Percentiles rank a stretch among this genome's conserved stretches.
phyloP scores from a whole-genome alignment of 352 stramenopile species.

The Phytopythium sindhum region DNA sequence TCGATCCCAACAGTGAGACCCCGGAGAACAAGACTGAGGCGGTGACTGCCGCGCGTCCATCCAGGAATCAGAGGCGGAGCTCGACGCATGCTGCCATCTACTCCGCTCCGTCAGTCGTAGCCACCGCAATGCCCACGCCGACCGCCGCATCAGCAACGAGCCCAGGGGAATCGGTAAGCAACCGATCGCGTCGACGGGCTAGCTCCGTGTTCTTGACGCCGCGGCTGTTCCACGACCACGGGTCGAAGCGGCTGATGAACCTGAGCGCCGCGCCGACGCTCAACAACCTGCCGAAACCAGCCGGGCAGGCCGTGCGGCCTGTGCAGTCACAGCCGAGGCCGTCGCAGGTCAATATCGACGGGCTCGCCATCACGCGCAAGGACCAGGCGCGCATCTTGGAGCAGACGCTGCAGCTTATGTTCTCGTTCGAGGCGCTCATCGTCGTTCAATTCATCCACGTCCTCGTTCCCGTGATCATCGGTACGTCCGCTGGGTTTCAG shows the following conservation, averaged over 20 bases:
- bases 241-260: conserved; percentile 21
- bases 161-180: not conserved
- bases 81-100: not conserved
- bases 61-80: not conserved
- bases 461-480: conserved; percentile 23
- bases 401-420: conserved; percentile 29
- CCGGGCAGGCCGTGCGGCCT: not conserved
- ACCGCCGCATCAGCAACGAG: not conserved
- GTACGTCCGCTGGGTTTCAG: conserved; percentile 20
- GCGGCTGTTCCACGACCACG: conserved; percentile 14
- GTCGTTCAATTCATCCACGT: conserved; percentile 34
- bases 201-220: conserved; percentile 23
- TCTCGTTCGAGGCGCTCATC: conserved; percentile 29
- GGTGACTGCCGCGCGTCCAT: not conserved
- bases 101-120: not conserved
- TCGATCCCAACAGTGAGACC: not conserved
- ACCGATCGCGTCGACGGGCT: conserved; percentile 1
- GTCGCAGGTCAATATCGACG: conserved; percentile 23
- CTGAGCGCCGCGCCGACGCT: conserved; percentile 7
- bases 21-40: not conserved
- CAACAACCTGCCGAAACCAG: not conserved
- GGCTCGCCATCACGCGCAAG: conserved; percentile 21
- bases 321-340: not conserved
- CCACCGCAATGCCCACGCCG: not conserved
- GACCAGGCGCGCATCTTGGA: conserved; percentile 28